phyloP scores from a whole-genome alignment of 257 asterid genomes.

The Solanum appendiculatum region DNA sequence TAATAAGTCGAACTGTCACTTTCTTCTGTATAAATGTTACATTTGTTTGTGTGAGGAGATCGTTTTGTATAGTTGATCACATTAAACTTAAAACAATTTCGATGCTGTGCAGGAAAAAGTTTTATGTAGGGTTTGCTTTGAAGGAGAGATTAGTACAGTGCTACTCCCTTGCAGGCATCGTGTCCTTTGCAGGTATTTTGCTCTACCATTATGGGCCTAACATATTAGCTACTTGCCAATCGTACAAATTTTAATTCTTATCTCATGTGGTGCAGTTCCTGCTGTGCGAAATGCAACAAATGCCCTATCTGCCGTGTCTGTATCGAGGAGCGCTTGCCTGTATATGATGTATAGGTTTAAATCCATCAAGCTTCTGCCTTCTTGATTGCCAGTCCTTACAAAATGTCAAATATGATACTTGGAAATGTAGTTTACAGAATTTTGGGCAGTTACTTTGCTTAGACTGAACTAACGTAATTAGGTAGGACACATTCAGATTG shows the following conservation, averaged over 20 bases:
- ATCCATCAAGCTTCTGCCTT: neutral
- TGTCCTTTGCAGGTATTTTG: slow-evolving; percentile 72
- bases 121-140: slow-evolving; percentile 88
- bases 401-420: neutral
- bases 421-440: neutral
- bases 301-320: slow-evolving; percentile 84
- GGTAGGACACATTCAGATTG: slow-evolving; percentile 9
- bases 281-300: slow-evolving; percentile 77
- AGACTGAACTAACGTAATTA: slow-evolving; percentile 30
- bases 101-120: slow-evolving; percentile 67
- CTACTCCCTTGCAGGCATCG: slow-evolving; percentile 99
- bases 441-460: slow-evolving; percentile 7
- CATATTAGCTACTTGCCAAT: neutral
- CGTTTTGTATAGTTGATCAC: neutral
- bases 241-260: neutral
- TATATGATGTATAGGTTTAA: slow-evolving; percentile 84
- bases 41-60: neutral
- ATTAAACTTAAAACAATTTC: neutral
- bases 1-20: neutral
- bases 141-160: slow-evolving; percentile 82
- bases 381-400: neutral
- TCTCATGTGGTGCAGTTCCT: slow-evolving; percentile 38
- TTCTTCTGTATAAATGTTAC: neutral
- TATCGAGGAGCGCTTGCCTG: slow-evolving; percentile 73
- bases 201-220: neutral